A percentile compares a stretch with the other conserved stretches of the same genome.
These are phyloP conservation scores for Ormosia semicastrata DNA, from an alignment of 306 rosid genomes.

Conservation along the genomic window DNA sequence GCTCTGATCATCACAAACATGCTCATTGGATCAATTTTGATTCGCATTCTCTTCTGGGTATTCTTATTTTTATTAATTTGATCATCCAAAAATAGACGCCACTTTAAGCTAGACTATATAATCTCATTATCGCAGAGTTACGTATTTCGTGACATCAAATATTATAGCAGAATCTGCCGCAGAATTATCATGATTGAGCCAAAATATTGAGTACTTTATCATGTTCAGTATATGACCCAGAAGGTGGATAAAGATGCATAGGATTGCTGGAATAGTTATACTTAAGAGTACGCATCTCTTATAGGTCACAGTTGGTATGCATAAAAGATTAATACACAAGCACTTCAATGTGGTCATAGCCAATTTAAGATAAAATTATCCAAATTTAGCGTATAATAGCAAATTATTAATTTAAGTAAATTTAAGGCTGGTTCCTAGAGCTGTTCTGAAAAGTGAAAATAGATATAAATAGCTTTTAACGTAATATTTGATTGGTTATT, in stretches of 20 bases:
- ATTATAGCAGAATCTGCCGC: background rate
- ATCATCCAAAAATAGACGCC: background rate
- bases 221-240: background rate
- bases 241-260: background rate
- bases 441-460: background rate
- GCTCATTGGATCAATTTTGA: constrained; percentile 53
- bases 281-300: constrained; percentile 3
- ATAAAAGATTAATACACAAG: constrained; percentile 28
- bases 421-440: background rate
- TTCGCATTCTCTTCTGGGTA: constrained; percentile 37
- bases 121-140: background rate
- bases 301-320: background rate
- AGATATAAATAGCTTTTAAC: background rate
- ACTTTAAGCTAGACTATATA: background rate
- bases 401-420: background rate
- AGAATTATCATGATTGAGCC: background rate
- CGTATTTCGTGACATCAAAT: background rate
- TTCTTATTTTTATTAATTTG: background rate
- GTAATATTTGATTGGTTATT: background rate
- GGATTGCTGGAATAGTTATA: background rate
- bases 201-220: too few species aligned
- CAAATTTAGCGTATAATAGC: background rate
- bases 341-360: constrained; percentile 13
- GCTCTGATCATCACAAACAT: constrained; percentile 33
- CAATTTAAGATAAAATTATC: constrained; percentile 30